phyloP scores from a whole-genome alignment of 495 filamentous ascomycete genomes.

The Gamarada debralockiae region DNA sequence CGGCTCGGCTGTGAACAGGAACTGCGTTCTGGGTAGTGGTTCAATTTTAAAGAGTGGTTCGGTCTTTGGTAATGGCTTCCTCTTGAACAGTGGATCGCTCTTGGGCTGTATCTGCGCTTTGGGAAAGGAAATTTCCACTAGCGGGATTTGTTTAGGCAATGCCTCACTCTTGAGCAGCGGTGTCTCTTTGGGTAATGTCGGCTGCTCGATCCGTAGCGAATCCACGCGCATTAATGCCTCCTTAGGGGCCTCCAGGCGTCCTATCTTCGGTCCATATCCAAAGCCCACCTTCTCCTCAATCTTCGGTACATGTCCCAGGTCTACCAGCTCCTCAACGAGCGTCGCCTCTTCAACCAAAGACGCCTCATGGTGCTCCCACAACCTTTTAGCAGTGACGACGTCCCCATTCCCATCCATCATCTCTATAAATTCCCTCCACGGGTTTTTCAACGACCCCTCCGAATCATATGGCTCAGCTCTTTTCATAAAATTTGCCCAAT shows the following conservation, averaged over 20 bases:
- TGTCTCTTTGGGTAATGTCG: background rate
- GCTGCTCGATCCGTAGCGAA: conserved; percentile 5
- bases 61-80: too few species aligned
- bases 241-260: background rate
- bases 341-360: conserved; percentile 7
- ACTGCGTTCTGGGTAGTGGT: too few species aligned
- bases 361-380: conserved; percentile 8
- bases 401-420: background rate
- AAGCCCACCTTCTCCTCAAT: background rate
- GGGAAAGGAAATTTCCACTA: background rate
- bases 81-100: too few species aligned
- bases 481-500: conserved; percentile 14
- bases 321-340: too few species aligned
- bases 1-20: background rate
- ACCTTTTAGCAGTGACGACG: conserved; percentile 10
- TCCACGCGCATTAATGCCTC: background rate
- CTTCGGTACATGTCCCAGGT: background rate
- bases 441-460: background rate
- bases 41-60: background rate
- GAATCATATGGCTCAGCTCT: conserved; percentile 10
- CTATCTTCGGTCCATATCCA: background rate
- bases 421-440: conserved; percentile 3
- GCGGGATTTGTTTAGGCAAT: too few species aligned
- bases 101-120: too few species aligned
- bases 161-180: too few species aligned